These are phyloP conservation scores for Fraxinus latifolia DNA, from an alignment of 305 asterid species.

Conservation along the genomic window DNA sequence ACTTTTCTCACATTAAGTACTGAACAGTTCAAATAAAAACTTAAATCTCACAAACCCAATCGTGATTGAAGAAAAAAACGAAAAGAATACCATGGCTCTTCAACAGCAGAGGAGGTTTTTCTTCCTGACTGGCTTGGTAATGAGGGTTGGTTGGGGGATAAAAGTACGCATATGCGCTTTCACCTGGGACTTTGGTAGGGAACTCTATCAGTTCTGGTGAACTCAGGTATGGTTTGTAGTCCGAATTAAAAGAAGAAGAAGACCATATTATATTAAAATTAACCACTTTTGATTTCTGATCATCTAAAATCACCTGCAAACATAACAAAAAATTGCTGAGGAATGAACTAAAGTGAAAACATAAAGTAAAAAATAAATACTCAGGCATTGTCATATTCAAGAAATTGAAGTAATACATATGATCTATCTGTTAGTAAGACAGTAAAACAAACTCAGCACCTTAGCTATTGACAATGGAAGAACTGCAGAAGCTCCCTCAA, in stretches of 20 bases:
- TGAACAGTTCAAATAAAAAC: constrained; percentile 10
- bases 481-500: constrained; percentile 88
- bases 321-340: constrained; percentile 19
- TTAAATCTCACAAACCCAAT: not conserved
- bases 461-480: constrained; percentile 78
- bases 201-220: constrained; percentile 76
- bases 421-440: constrained; percentile 1
- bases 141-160: constrained; percentile 85
- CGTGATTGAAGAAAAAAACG: not conserved
- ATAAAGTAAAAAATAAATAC: not conserved
- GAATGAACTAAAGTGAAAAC: not conserved
- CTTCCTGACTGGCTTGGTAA: constrained; percentile 61
- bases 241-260: constrained; percentile 54
- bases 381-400: not conserved
- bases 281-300: constrained; percentile 56
- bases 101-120: constrained; percentile 85
- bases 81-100: constrained; percentile 72
- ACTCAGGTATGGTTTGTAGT: constrained; percentile 54
- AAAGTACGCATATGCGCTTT: constrained; percentile 86
- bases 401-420: constrained; percentile 19
- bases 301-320: constrained; percentile 72
- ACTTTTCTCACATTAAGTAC: constrained; percentile 11
- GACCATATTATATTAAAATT: constrained; percentile 75
- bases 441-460: constrained; percentile 40
- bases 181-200: constrained; percentile 82